Evolutionary conservation across 2,329 filamentous ascomycete genomes (phyloP), one percentile per base, ranked within the genome.

Genomic region (Bipolaris zeicola): DNA sequence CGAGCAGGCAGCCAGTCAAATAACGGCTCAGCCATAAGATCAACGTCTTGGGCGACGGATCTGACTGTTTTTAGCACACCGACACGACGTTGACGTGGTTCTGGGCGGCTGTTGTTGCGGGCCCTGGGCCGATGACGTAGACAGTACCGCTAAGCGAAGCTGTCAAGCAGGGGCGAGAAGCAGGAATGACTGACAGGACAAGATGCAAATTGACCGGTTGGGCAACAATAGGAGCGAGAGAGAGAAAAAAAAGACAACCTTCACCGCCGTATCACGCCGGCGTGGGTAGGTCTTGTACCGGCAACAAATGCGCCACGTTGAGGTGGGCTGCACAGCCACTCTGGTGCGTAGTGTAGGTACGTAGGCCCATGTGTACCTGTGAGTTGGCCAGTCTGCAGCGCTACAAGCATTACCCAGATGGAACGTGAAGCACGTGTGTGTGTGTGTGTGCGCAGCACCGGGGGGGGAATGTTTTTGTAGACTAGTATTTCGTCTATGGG

Each of bases 51-150:
- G 31, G 20, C 26, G 45, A 36, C 54, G 48, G 26, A 50, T 60
- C 49, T 18, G 22, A 52, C 55, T 43, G 45, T 38, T 55, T 38
- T 50, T 51, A 43, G 47, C 59, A 64, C 61, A 62, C 55, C 51
- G 61, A 58, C 60, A 56, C 50, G 16, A 43, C 42, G 59, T 68
- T 61, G 62, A 68, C 65, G 65, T 68, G 65, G 55, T 60, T 53
- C 41, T 42, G 54, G 46, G 48, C 52, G 14, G 31, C 45, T 51
- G 61, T 58, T 61, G 57, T 50, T 44, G 33, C 13, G 48, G 26
- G 26, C 46, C 58, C 62, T 57, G 50, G 51, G 14, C 34, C 7
- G 26, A 61, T 64, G 62, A 64, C 62, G 62, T 50, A 63, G n/a
- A 22, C n/a, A 10, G 18, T 13, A 24, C 6, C 43, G 55, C 43